Evolutionary conservation across 257 asterid genomes (phyloP).

Genomic region (Coffea eugenioides): DNA sequence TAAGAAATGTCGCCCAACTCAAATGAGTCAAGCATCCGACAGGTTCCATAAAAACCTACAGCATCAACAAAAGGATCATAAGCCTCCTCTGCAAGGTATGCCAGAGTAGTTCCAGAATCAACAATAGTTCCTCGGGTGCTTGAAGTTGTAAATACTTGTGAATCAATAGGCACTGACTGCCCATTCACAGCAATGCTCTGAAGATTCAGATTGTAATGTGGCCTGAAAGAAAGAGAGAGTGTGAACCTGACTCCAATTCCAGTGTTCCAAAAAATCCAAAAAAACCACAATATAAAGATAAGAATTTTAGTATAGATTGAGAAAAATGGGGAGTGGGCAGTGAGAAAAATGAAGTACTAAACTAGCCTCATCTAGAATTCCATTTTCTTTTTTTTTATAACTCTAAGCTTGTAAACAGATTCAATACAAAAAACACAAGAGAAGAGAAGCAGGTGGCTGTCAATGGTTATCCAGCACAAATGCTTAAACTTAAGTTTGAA

Average conservation of each 20-base stretch:
- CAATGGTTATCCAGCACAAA: neutral
- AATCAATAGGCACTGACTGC: constrained; percentile 62
- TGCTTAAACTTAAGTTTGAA: neutral
- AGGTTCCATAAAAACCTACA: constrained; percentile 41
- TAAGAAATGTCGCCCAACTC: neutral
- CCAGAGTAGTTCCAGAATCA: constrained; percentile 96
- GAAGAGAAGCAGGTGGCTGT: neutral
- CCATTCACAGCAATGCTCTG: constrained; percentile 87
- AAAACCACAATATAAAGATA: constrained; percentile 6
- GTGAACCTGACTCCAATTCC: neutral
- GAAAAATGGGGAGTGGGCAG: neutral
- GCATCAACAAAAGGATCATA: constrained; percentile 75
- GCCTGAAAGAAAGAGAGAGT: constrained; percentile 45
- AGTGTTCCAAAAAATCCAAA: neutral
- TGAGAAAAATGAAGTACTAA: neutral
- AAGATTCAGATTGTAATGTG: constrained; percentile 87
- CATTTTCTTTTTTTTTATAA: too few species aligned
- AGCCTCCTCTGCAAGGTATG: constrained; percentile 88
- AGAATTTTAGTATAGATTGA: neutral
- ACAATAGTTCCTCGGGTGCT: constrained; percentile 77
- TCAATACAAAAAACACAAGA: neutral
- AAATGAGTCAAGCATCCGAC: neutral
- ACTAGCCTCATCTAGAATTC: neutral
- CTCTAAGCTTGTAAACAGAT: neutral
- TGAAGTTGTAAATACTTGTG: constrained; percentile 74